phyloP scores from a whole-genome alignment of 2,329 filamentous ascomycete genomes.

The Didymellaceae sp. region DNA sequence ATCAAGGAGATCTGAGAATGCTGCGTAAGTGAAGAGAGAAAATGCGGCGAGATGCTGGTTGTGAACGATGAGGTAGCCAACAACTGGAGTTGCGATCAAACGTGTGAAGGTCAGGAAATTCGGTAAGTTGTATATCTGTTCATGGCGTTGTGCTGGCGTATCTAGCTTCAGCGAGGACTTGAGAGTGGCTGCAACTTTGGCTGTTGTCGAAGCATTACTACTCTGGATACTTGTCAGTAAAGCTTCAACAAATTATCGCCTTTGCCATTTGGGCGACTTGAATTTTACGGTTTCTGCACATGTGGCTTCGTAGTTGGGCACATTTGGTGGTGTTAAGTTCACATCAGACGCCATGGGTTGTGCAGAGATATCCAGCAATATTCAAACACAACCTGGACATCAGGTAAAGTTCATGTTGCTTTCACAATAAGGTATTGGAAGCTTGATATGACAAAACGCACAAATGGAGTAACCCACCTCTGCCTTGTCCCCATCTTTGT shows the following conservation, averaged over 20 bases:
- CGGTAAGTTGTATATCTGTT: slow-evolving; percentile 97
- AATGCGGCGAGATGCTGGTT: slow-evolving; percentile 81
- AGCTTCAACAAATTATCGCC: not conserved
- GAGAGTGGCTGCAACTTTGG: slow-evolving; percentile 36
- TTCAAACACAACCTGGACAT: too few species aligned
- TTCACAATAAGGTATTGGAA: too few species aligned
- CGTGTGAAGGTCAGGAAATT: slow-evolving; percentile 91
- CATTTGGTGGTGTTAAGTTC: too few species aligned
- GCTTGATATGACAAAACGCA: not conserved
- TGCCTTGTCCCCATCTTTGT: slow-evolving; percentile 18
- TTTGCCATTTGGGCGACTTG: too few species aligned
- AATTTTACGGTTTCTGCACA: too few species aligned
- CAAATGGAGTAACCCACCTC: slow-evolving; percentile 21
- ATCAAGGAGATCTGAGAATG: slow-evolving; percentile 88
- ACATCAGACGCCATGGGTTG: too few species aligned
- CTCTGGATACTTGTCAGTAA: slow-evolving; percentile 11
- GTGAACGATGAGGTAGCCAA: slow-evolving; percentile 88
- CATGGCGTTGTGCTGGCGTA: slow-evolving; percentile 47
- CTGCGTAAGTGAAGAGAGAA: slow-evolving; percentile 88
- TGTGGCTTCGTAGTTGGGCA: too few species aligned
- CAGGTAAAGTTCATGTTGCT: too few species aligned
- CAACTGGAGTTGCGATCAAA: slow-evolving; percentile 78
- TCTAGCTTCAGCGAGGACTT: slow-evolving; percentile 38
- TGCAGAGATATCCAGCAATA: too few species aligned
- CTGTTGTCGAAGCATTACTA: slow-evolving; percentile 17